These are phyloP conservation scores for Kwoniella sp. DNA, from an alignment of 768 basidiomycete species.

Conservation along the genomic window DNA sequence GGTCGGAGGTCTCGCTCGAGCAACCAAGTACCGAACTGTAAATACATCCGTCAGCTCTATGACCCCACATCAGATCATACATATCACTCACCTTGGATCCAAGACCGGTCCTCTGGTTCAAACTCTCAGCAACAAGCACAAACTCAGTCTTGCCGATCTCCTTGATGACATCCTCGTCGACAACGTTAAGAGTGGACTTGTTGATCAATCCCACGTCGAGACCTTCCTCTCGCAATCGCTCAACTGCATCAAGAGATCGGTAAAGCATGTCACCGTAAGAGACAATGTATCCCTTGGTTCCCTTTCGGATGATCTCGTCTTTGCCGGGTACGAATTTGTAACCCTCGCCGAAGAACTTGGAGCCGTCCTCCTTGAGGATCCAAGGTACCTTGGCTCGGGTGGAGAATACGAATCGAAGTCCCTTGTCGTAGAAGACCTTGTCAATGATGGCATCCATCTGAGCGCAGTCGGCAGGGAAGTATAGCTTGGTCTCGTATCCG, in stretches of 20 bases:
- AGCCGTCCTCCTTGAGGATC: slow-evolving; percentile 75
- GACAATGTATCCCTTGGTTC: slow-evolving; percentile 77
- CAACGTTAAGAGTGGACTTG: slow-evolving; percentile 77
- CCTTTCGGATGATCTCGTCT: slow-evolving; percentile 78
- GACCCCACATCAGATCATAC: neutral
- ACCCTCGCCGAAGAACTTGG: slow-evolving; percentile 65
- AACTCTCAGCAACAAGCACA: slow-evolving; percentile 80
- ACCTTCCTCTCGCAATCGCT: slow-evolving; percentile 70
- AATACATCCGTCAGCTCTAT: neutral
- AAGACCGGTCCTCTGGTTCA: slow-evolving; percentile 80
- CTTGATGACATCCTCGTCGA: slow-evolving; percentile 74
- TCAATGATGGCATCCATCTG: slow-evolving; percentile 58
- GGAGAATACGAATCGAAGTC: slow-evolving; percentile 82
- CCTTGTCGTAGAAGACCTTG: slow-evolving; percentile 78
- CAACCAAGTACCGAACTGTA: slow-evolving; percentile 76
- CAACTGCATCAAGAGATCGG: slow-evolving; percentile 77
- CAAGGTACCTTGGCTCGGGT: slow-evolving; percentile 87
- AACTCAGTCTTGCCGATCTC: slow-evolving; percentile 75
- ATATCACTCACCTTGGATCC: slow-evolving; percentile 27
- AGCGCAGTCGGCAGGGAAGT: slow-evolving; percentile 80
- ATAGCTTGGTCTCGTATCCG: slow-evolving; percentile 69
- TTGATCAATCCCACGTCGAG: slow-evolving; percentile 82
- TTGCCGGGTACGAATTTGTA: slow-evolving; percentile 83
- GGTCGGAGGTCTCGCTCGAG: slow-evolving; percentile 79
- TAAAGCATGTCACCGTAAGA: slow-evolving; percentile 86